Base-by-base conservation (phyloP, 2,329 filamentous ascomycete genomes). In the Xylaria sp. region DNA sequence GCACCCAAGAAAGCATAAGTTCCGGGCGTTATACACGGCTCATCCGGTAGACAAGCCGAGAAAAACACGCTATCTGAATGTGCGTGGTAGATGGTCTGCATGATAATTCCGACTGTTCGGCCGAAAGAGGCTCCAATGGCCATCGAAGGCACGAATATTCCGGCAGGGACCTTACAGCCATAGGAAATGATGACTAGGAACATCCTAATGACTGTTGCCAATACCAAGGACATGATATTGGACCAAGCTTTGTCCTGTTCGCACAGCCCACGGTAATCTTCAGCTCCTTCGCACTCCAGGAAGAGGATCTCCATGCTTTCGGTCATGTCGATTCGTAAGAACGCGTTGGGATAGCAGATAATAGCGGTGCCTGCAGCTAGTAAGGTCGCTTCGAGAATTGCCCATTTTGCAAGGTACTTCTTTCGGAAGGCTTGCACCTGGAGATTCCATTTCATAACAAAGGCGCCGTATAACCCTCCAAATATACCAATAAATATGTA, bases 221-320 rank as follows among this genome's bases (percentile, higher is more conserved):
- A 80, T 10, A 90, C 82, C 34, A 99, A 84, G 0, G 94, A 95
- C 18, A 92, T 76, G 7, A 98, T 89, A 82, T 97, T 97, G 63
- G 86, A 85, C 85, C 91, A 91, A 28, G 94, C 89, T 74, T 92
- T 91, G 61, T 92, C 84, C 3, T 86, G 79, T 79, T 98, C 92
- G 86, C 96, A 99, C 18, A 99, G 88, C 6, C 92, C 92, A 72
- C 97, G 89, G 74, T 97, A 98, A 77, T 95, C 93, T 78, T 97
- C 92, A 23, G 87, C 91, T 5, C 92, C 94, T 77, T 97, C 93
- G 75, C 96, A 99, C 78, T 99, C 96, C 15, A 92, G 87, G 80
- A 99, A 99, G 12, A 99, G 83, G 72, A 98, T 97, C 79, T 98
- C 94, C 96, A 99, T 98, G 83, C 94, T 97, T 83, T 98, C 95